Base-by-base conservation (phyloP, 306 rosid genomes). In the Quercus bicolor region DNA sequence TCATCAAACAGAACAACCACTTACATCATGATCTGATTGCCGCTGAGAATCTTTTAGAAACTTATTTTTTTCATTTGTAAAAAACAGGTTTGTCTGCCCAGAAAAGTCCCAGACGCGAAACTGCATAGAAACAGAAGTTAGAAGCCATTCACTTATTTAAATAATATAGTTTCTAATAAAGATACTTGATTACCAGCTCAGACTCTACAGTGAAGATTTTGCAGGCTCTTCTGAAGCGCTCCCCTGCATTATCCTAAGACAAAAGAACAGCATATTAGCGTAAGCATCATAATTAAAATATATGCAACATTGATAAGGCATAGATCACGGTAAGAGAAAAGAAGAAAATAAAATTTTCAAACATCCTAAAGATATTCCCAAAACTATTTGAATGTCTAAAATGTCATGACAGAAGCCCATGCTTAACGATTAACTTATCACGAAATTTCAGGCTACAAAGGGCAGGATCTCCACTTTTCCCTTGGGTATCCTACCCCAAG, bases 51-150 rank as follows among this genome's bases (percentile, higher is more conserved):
- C 98, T 79, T 72, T 77, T 53, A 80, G 72, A 75, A 79, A 77
- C 76, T 82, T 88, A 59, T 61, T 84, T 78, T 84, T 87, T 65
- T 81, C 92, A 83, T 85, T 77, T 53, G 60, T 71, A 57, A 89
- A 84, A 84, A 82, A 82, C 24, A 85, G 64, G 84, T 88, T 83
- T 31, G 92, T 93, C 82, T 85, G 96, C 75, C 93, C 98, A 5
- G 97, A 95, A 71, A 90, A 93, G 88, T 95, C 99, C 97, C 97
- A 95, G 74, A 95, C 87, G 80, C 87, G 92, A 79, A 95, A 78
- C 98, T 93, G 98, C 82, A 78, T 78, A 87, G 77, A 56, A 80
- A 78, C 18, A 80, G 19, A 51, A 75, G 73, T 82, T 37, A 77
- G 73, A 80, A 84, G 28, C 43, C 70, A 66, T 76, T 78, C 78